Conservation (phyloP, 2,329 filamentous ascomycete species). For the Aspergillus ustus region DNA sequence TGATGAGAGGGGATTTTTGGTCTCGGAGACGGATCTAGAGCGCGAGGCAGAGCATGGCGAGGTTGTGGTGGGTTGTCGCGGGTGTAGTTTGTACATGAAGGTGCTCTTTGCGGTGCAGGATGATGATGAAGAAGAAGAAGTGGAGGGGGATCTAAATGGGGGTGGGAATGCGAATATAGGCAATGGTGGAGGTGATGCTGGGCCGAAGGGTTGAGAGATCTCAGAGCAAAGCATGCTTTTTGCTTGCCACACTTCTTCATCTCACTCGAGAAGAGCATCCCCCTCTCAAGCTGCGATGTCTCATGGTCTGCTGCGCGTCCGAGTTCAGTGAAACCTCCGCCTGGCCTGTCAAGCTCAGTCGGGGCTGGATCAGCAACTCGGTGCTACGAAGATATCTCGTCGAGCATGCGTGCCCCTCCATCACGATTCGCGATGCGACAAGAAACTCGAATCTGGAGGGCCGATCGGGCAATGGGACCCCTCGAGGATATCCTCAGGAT, state of each 20-base stretch:
- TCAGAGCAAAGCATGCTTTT: neutral
- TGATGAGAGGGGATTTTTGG: conserved; percentile 58
- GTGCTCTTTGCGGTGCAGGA: conserved; percentile 61
- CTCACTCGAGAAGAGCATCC: neutral
- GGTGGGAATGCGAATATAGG: no score
- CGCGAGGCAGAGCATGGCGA: conserved; percentile 57
- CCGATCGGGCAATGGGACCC: neutral
- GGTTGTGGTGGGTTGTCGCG: conserved; percentile 63
- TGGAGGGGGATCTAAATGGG: no score
- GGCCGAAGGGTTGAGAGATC: conserved; percentile 26
- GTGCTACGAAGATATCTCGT: neutral
- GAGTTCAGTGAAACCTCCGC: neutral
- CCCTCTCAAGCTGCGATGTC: neutral
- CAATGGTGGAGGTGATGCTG: conserved; percentile 19
- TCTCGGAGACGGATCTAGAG: conserved; percentile 60
- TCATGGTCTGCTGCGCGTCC: neutral
- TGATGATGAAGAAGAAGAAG: conserved; percentile 6
- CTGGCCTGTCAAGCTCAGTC: neutral
- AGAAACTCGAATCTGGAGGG: neutral
- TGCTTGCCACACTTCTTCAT: neutral
- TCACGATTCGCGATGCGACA: neutral
- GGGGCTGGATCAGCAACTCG: neutral
- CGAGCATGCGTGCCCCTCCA: neutral
- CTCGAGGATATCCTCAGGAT: neutral
- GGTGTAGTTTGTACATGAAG: conserved; percentile 67